A percentile compares a stretch with the other conserved stretches of the same genome.
phyloP scores from a whole-genome alignment of 2,329 filamentous ascomycete genomes.

The Juglanconis oblonga region DNA sequence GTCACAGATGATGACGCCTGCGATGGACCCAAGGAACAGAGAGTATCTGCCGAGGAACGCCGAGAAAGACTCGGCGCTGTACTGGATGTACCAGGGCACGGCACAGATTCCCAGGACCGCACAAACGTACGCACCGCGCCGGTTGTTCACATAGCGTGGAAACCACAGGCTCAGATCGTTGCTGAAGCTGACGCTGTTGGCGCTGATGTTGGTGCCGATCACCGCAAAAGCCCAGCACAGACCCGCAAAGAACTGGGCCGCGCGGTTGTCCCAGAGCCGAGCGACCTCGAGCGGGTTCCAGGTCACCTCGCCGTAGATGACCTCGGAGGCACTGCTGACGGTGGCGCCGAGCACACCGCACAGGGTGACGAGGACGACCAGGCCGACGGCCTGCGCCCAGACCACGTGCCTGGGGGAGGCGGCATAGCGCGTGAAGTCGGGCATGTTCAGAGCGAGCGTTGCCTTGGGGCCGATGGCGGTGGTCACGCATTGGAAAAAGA shows the following conservation, averaged over 20 bases:
- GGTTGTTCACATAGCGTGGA: constrained; percentile 42
- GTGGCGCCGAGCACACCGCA: neutral
- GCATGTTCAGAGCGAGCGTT: neutral
- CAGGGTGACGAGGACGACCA: neutral
- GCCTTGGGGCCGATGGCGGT: neutral
- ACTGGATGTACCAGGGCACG: constrained; percentile 65
- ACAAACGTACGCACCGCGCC: constrained; percentile 51
- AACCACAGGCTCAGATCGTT: constrained; percentile 42
- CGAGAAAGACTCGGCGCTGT: constrained; percentile 55
- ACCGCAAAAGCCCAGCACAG: neutral
- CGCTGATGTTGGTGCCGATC: constrained; percentile 42
- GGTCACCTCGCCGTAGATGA: neutral
- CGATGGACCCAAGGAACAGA: constrained; percentile 29
- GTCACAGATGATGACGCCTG: constrained; percentile 38
- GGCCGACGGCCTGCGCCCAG: neutral
- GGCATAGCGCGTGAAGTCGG: neutral
- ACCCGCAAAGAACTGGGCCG: neutral
- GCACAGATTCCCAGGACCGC: constrained; percentile 56
- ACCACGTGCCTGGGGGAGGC: neutral
- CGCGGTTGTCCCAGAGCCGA: neutral
- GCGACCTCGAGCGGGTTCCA: neutral
- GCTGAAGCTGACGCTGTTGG: constrained; percentile 48
- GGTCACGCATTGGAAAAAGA: constrained; percentile 26
- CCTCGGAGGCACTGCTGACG: neutral
- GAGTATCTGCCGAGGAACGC: constrained; percentile 64